Conservation (phyloP, 257 asterid species). For the Phtheirospermum japonicum region DNA sequence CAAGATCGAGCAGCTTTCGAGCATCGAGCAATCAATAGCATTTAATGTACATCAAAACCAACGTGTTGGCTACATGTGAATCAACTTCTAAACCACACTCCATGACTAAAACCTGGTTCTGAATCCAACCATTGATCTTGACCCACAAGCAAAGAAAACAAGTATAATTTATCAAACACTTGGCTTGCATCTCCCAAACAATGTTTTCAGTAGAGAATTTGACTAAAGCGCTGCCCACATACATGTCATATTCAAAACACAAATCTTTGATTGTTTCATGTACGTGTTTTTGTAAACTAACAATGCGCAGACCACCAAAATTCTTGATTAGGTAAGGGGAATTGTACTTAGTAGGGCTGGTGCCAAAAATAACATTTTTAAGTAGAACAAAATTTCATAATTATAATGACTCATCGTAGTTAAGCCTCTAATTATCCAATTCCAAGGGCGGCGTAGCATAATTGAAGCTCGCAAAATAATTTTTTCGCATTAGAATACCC, state of each 20-base stretch:
- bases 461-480: conserved; percentile 62
- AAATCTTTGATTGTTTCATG: conserved; percentile 46
- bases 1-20: conserved; percentile 49
- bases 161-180: conserved; percentile 70
- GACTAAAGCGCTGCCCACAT: conserved; percentile 80
- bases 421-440: conserved; percentile 94
- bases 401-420: conserved; percentile 55
- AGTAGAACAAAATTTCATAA: conserved; percentile 57
- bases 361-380: conserved; percentile 79
- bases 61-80: conserved; percentile 61
- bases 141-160: conserved; percentile 64
- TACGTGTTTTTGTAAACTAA: conserved; percentile 46
- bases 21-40: conserved; percentile 60
- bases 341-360: conserved; percentile 86
- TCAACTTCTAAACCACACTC: conserved; percentile 60
- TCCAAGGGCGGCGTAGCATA: conserved; percentile 90
- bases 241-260: conserved; percentile 70
- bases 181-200: conserved; percentile 52
- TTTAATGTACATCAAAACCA: conserved; percentile 72
- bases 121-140: conserved; percentile 42
- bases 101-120: conserved; percentile 55
- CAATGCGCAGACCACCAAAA: conserved; percentile 56
- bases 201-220: conserved; percentile 66
- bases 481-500: conserved; percentile 65
- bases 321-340: conserved; percentile 81